Conservation (phyloP, 306 rosid genomes). For the Gastrolobium bilobum region DNA sequence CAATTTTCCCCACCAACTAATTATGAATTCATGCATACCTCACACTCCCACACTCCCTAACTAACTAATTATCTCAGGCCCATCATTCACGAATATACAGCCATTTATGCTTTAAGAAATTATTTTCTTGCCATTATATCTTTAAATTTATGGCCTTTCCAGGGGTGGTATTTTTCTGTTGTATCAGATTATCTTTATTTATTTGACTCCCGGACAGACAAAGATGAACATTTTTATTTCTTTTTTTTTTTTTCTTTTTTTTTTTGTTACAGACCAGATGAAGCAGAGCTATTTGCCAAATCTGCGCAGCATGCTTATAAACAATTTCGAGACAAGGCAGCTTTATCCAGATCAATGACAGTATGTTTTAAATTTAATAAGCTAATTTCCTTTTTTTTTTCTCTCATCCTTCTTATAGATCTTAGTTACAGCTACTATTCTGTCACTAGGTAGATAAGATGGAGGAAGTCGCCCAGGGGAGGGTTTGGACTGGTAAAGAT, state of each 20-base stretch:
- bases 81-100: neutral
- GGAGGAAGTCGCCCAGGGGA: slow-evolving; percentile 95
- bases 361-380: slow-evolving; percentile 55
- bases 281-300: slow-evolving; percentile 89
- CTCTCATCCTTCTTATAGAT: slow-evolving; percentile 24
- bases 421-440: slow-evolving; percentile 38
- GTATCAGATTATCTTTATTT: slow-evolving; percentile 15
- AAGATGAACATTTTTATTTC: neutral
- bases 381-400: neutral
- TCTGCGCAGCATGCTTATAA: slow-evolving; percentile 77
- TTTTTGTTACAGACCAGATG: slow-evolving; percentile 73
- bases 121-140: neutral
- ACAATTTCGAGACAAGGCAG: slow-evolving; percentile 93
- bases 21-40: too few species aligned
- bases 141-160: slow-evolving; percentile 3
- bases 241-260: neutral
- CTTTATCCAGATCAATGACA: slow-evolving; percentile 89
- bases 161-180: slow-evolving; percentile 17
- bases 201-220: slow-evolving; percentile 21
- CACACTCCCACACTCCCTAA: too few species aligned
- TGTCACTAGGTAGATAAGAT: slow-evolving; percentile 77
- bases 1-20: too few species aligned
- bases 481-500: slow-evolving; percentile 93
- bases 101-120: slow-evolving; percentile 6
- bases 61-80: too few species aligned